A percentile compares a stretch with the other conserved stretches of the same genome.
Conservation (phyloP, 768 basidiomycete genomes). For the Mycena chlorophos region DNA sequence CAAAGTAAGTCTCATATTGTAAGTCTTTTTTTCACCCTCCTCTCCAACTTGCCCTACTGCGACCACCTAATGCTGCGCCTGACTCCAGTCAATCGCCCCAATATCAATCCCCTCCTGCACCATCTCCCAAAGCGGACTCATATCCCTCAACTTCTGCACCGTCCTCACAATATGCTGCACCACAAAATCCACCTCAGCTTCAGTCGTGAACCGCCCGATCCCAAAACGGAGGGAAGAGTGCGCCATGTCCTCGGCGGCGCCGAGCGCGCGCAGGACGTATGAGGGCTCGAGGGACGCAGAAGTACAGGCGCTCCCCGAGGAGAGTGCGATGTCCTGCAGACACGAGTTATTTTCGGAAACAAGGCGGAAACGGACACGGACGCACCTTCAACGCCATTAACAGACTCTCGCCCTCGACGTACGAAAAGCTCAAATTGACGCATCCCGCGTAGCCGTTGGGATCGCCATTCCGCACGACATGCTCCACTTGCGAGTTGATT, state of each 20-base stretch:
- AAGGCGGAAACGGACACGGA: constrained; percentile 1
- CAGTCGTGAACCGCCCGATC: constrained; percentile 96
- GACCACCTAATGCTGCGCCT: constrained; percentile 95
- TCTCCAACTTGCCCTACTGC: constrained; percentile 67
- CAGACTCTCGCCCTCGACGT: constrained; percentile 96
- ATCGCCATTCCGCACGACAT: constrained; percentile 94
- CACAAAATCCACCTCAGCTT: constrained; percentile 95
- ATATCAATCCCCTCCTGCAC: constrained; percentile 98
- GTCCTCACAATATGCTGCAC: constrained; percentile 82
- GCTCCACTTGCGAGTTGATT: constrained; percentile 82
- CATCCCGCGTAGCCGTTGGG: constrained; percentile 91
- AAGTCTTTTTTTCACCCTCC: neutral
- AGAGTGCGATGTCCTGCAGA: constrained; percentile 91
- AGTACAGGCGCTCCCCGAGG: constrained; percentile 97
- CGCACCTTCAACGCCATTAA: constrained; percentile 94
- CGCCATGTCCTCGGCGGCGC: constrained; percentile 98
- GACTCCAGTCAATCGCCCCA: too few species aligned
- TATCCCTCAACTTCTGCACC: constrained; percentile 87
- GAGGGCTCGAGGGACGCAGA: constrained; percentile 98
- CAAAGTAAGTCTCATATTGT: constrained; percentile 10
- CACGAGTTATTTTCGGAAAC: constrained; percentile 10
- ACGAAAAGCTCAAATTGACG: constrained; percentile 92
- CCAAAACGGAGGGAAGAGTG: constrained; percentile 98
- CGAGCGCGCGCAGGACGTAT: constrained; percentile 94
- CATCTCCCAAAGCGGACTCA: constrained; percentile 99